Conservation (phyloP, 108 stramenopile genomes). For the Cyclotella atomus region DNA sequence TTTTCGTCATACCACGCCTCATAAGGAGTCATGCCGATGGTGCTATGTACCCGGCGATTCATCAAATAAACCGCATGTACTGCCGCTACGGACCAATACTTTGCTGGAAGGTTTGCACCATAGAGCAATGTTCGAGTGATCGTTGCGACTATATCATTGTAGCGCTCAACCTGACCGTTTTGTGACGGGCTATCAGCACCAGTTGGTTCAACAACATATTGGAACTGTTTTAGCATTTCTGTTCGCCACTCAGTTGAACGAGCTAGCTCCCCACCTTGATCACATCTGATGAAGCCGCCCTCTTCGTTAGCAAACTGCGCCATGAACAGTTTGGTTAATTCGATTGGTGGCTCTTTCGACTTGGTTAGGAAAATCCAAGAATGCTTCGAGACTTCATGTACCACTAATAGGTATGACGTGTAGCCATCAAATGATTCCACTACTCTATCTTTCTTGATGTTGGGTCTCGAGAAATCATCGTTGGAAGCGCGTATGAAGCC, state of each 20-base stretch:
- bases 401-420: background rate
- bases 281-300: background rate
- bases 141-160: background rate
- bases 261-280: conserved; percentile 6
- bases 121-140: background rate
- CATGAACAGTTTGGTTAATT: background rate
- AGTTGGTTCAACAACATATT: conserved; percentile 2
- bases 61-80: background rate
- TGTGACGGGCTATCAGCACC: conserved; percentile 7
- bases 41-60: background rate
- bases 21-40: conserved; percentile 1
- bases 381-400: background rate
- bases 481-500: conserved; percentile 18
- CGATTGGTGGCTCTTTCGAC: conserved; percentile 4
- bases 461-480: background rate
- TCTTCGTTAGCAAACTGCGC: background rate
- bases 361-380: background rate
- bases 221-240: background rate
- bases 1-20: conserved; percentile 5
- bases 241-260: background rate
- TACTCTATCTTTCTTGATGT: background rate
- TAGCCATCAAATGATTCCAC: conserved; percentile 13
- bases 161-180: background rate
- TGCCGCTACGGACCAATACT: conserved; percentile 3
- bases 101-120: background rate